Evolutionary conservation across 2,329 filamentous ascomycete genomes (phyloP), one percentile per base, ranked within the genome.

Genomic region (Monosporascus sp.): DNA sequence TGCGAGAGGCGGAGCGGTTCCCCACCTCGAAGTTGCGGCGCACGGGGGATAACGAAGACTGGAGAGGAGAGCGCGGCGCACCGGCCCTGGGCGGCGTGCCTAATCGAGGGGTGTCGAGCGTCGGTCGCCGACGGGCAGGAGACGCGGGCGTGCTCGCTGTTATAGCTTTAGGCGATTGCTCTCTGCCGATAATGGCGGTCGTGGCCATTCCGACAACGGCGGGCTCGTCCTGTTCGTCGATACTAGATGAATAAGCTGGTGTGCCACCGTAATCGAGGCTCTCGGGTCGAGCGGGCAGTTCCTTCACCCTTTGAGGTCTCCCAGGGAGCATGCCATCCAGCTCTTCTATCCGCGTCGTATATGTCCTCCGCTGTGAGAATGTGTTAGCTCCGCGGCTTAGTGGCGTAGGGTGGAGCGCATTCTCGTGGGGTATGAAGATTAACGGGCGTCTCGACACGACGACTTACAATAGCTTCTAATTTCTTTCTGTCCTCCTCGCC

Each of bases 401-500:
- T 5, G 9, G 11, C 31, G 31, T 35, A 35, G 31, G 31, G 31
- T 14, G 9, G 31, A 14, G 31, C 31, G 11, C 11, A 35, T 35
- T 35, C 9, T 35, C 4, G 31, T 35, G 31, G 14, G 31, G 31
- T 5, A 35, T 5, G 31, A 14, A 35, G 9, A 35, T 31, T 5
- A 35, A 35, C 31, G 31, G 9, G 31, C 11, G 31, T 14, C 31
- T 35, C 31, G 5, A 35, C 11, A 3, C 20, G 48, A 43, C 38
- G 14, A 82, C 88, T 81, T 78, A 95, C 90, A 75, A 99, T 97
- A 49, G 91, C 89, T 66, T 97, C 91, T 24, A 99, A 78, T 70
- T 97, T 97, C 60, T 84, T 87, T 69, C 87, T 86, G 65, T 99
- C 94, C 51, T 96, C 91, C 37, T 92, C 86, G 7, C 87, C 90